Conservation (phyloP, 495 filamentous ascomycete species). For the Venustampulla echinocandica region DNA sequence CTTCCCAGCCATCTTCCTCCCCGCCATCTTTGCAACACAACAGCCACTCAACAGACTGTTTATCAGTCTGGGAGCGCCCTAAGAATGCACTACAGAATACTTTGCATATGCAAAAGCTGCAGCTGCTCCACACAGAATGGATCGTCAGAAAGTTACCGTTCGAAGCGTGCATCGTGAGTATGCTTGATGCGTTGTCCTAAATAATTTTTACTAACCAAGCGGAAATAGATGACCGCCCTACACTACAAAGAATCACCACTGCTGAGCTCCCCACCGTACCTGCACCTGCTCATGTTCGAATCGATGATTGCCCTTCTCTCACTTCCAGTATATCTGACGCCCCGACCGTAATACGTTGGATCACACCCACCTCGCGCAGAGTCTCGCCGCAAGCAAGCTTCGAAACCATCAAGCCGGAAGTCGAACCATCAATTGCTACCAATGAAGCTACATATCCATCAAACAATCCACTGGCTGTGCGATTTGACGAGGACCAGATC, state of each 20-base stretch:
- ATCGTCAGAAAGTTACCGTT: conserved; percentile 14
- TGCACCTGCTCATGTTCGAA: conserved; percentile 43
- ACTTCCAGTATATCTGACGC: conserved; percentile 39
- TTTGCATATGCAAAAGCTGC: conserved; percentile 12
- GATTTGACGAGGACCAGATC: conserved; percentile 31
- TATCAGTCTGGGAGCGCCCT: conserved; percentile 3
- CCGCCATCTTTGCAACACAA: conserved; percentile 4
- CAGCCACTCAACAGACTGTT: conserved; percentile 17
- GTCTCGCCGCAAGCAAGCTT: conserved; percentile 26
- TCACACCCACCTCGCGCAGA: conserved; percentile 38
- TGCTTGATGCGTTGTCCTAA: conserved; percentile 13
- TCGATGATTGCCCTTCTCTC: conserved; percentile 38
- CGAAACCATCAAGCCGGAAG: conserved; percentile 24
- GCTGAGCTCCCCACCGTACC: conserved; percentile 55
- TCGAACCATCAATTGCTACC: conserved; percentile 19
- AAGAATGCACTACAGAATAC: conserved; percentile 13
- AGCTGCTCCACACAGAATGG: conserved; percentile 18
- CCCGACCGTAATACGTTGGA: conserved; percentile 41
- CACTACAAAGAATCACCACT: conserved; percentile 44
- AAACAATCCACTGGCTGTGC: conserved; percentile 22
- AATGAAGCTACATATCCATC: conserved; percentile 17
- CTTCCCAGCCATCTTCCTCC: not conserved
- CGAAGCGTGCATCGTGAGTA: conserved; percentile 13
- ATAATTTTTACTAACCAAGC: conserved; percentile 8
- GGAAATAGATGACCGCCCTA: conserved; percentile 40